Evolutionary conservation across 495 filamentous ascomycete species (phyloP).

Genomic region (Penicillium fimorum): DNA sequence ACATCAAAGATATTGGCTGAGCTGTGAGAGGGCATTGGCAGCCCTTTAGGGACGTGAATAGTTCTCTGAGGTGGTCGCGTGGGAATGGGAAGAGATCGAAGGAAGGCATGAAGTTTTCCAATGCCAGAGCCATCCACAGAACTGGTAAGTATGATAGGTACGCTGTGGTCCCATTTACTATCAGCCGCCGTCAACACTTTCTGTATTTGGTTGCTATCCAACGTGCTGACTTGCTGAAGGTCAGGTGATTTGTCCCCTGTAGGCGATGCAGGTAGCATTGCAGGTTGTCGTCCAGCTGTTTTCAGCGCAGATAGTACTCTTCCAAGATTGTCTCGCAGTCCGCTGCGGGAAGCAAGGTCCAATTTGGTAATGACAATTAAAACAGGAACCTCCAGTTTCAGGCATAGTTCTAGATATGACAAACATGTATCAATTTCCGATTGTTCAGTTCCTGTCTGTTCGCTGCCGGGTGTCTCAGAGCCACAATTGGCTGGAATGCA

Average conservation of each 20-base stretch:
- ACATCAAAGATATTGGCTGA: constrained; percentile 72
- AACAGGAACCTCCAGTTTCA: constrained; percentile 71
- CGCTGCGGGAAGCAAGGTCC: constrained; percentile 73
- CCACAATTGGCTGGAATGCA: constrained; percentile 82
- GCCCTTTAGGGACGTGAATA: constrained; percentile 18
- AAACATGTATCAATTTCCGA: constrained; percentile 66
- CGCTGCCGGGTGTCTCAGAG: constrained; percentile 46
- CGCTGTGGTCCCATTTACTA: constrained; percentile 49
- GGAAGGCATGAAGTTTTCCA: constrained; percentile 73
- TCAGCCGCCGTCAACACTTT: constrained; percentile 44
- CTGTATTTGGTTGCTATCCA: constrained; percentile 52
- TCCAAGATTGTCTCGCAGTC: constrained; percentile 64
- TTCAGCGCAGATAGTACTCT: constrained; percentile 79
- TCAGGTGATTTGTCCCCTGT: constrained; percentile 31
- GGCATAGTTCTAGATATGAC: constrained; percentile 82
- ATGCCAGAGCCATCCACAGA: constrained; percentile 84
- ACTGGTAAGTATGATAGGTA: constrained; percentile 88
- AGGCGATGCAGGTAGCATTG: constrained; percentile 57
- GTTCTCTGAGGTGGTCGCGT: constrained; percentile 43
- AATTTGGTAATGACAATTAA: constrained; percentile 86
- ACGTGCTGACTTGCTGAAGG: constrained; percentile 36
- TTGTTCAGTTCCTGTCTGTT: constrained; percentile 49
- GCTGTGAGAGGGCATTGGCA: constrained; percentile 32
- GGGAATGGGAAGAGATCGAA: constrained; percentile 75
- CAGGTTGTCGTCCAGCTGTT: constrained; percentile 66